These are phyloP conservation scores for Gelatoporia subvermispora DNA, from an alignment of 768 basidiomycete genomes.

Conservation along the genomic window DNA sequence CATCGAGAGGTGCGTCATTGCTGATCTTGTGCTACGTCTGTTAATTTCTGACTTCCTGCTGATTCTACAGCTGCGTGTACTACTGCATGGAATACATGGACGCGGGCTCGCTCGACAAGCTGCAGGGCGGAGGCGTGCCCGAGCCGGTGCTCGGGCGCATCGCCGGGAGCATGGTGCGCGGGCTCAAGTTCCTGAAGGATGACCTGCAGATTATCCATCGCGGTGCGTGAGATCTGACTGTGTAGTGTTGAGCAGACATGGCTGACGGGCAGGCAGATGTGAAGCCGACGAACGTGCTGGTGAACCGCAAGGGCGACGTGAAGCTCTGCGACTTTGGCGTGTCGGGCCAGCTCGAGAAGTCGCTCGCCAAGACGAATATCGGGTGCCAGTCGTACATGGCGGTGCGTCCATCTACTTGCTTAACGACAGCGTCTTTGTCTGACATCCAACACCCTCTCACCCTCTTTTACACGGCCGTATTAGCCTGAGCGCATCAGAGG, in stretches of 20 bases:
- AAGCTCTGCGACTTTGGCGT: constrained; percentile 99
- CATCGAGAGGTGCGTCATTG: constrained; percentile 72
- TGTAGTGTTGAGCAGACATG: neutral
- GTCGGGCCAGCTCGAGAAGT: constrained; percentile 94
- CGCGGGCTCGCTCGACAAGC: constrained; percentile 89
- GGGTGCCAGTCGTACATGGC: constrained; percentile 99
- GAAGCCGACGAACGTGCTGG: constrained; percentile 91
- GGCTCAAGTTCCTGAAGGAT: constrained; percentile 94
- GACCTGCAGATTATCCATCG: constrained; percentile 83
- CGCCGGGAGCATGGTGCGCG: constrained; percentile 76
- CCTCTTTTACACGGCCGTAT: neutral
- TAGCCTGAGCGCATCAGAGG: constrained; percentile 96
- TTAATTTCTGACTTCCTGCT: neutral
- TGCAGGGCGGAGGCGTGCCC: constrained; percentile 46
- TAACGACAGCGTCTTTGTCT: neutral
- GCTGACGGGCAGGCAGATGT: constrained; percentile 52
- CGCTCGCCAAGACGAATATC: constrained; percentile 95
- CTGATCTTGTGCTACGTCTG: neutral
- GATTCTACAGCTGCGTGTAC: constrained; percentile 60
- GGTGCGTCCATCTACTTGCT: constrained; percentile 49
- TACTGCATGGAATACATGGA: constrained; percentile 99
- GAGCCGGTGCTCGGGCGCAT: constrained; percentile 85
- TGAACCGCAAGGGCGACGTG: constrained; percentile 82
- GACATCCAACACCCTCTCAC: too few species aligned
- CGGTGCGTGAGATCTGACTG: constrained; percentile 33